Conservation (phyloP, 495 filamentous ascomycete genomes). For the Daldinia caldariorum region DNA sequence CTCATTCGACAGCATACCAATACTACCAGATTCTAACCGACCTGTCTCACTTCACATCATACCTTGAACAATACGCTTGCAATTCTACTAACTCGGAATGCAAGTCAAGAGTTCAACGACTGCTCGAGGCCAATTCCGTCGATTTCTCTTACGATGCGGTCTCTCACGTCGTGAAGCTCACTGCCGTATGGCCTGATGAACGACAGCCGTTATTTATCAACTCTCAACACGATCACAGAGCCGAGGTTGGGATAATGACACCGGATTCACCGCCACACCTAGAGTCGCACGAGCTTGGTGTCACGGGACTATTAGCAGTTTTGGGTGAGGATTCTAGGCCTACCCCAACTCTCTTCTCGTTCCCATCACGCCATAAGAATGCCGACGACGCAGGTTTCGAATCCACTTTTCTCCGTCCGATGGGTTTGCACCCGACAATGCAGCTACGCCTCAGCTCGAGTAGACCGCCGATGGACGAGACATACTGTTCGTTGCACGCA, state of each 20-base stretch:
- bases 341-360: slow-evolving; percentile 83
- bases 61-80: slow-evolving; percentile 68
- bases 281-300: slow-evolving; percentile 75
- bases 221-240: slow-evolving; percentile 50
- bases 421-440: slow-evolving; percentile 89
- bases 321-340: slow-evolving; percentile 75
- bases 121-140: slow-evolving; percentile 65
- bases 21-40: slow-evolving; percentile 71
- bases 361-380: slow-evolving; percentile 83
- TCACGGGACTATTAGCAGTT: slow-evolving; percentile 82
- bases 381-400: slow-evolving; percentile 57
- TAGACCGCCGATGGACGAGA: slow-evolving; percentile 52
- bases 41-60: slow-evolving; percentile 65
- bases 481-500: slow-evolving; percentile 75
- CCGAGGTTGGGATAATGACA: slow-evolving; percentile 86
- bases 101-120: slow-evolving; percentile 46
- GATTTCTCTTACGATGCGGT: slow-evolving; percentile 83
- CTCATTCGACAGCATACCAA: slow-evolving; percentile 71
- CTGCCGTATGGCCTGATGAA: slow-evolving; percentile 66
- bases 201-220: slow-evolving; percentile 53
- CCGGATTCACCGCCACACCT: slow-evolving; percentile 66
- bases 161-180: slow-evolving; percentile 70
- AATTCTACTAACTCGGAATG: slow-evolving; percentile 47
- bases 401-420: slow-evolving; percentile 70
- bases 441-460: slow-evolving; percentile 61